Conservation (phyloP, 345 rosid genomes). For the Dovyalis caffra region DNA sequence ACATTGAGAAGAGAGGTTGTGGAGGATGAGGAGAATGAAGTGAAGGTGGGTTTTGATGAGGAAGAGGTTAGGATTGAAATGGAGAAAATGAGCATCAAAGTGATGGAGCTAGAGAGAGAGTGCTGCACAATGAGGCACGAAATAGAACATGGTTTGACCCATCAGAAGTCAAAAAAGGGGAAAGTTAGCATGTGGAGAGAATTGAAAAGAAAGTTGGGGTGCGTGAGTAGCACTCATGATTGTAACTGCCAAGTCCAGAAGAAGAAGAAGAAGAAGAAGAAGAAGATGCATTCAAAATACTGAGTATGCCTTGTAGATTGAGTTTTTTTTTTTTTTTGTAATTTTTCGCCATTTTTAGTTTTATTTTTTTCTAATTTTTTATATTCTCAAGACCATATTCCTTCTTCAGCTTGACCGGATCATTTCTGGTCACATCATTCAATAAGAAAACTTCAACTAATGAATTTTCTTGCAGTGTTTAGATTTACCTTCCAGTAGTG, state of each 20-base stretch:
- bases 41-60: constrained; percentile 19
- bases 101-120: constrained; percentile 55
- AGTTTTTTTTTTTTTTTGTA: too few species aligned
- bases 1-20: constrained; percentile 19
- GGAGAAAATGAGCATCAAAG: constrained; percentile 60
- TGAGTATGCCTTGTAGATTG: too few species aligned
- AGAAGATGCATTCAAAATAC: constrained; percentile 47
- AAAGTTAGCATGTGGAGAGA: constrained; percentile 63
- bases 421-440: too few species aligned
- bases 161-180: constrained; percentile 29
- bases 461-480: background rate
- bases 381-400: background rate
- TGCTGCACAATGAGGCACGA: constrained; percentile 50
- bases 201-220: constrained; percentile 89
- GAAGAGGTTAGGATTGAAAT: constrained; percentile 45
- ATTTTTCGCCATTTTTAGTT: background rate
- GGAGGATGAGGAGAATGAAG: constrained; percentile 7
- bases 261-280: constrained; percentile 49
- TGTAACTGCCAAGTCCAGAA: constrained; percentile 47
- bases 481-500: background rate
- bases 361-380: background rate
- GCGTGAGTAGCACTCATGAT: constrained; percentile 48
- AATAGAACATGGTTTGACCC: constrained; percentile 31
- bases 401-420: background rate
- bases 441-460: background rate